phyloP scores from a whole-genome alignment of 768 basidiomycete genomes.

The Lentinula raphanica region DNA sequence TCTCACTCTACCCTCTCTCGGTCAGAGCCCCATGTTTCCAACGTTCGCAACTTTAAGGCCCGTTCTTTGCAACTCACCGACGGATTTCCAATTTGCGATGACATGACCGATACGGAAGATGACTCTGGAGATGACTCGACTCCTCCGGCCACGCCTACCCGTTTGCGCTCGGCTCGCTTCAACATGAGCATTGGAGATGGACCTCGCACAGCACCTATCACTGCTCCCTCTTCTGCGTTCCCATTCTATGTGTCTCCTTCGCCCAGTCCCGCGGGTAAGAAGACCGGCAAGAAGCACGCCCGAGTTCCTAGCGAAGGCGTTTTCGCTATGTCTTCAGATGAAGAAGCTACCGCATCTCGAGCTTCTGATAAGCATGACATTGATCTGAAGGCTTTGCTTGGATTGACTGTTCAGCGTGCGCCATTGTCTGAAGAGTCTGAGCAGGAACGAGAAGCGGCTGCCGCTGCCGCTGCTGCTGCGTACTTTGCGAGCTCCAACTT shows the following conservation, averaged over 20 bases:
- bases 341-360: slow-evolving; percentile 43
- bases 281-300: slow-evolving; percentile 37
- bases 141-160: slow-evolving; percentile 53
- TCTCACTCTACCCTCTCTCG: slow-evolving; percentile 33
- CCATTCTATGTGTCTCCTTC: slow-evolving; percentile 39
- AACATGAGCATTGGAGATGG: slow-evolving; percentile 29
- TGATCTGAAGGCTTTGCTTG: slow-evolving; percentile 22
- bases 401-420: slow-evolving; percentile 22
- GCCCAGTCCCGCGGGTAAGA: slow-evolving; percentile 28
- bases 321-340: slow-evolving; percentile 73
- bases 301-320: slow-evolving; percentile 69
- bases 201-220: slow-evolving; percentile 49
- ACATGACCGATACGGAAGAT: slow-evolving; percentile 48
- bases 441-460: slow-evolving; percentile 28
- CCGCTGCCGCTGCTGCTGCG: slow-evolving; percentile 25
- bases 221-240: slow-evolving; percentile 26
- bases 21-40: slow-evolving; percentile 38
- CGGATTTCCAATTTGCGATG: slow-evolving; percentile 70
- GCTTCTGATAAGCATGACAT: slow-evolving; percentile 26
- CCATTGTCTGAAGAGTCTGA: slow-evolving; percentile 21
- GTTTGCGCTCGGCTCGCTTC: slow-evolving; percentile 22
- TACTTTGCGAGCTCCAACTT: slow-evolving; percentile 79
- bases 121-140: slow-evolving; percentile 27
- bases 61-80: slow-evolving; percentile 25
- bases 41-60: slow-evolving; percentile 27